Conservation (phyloP, 2,329 filamentous ascomycete genomes). For the Pezicula radicicola region DNA sequence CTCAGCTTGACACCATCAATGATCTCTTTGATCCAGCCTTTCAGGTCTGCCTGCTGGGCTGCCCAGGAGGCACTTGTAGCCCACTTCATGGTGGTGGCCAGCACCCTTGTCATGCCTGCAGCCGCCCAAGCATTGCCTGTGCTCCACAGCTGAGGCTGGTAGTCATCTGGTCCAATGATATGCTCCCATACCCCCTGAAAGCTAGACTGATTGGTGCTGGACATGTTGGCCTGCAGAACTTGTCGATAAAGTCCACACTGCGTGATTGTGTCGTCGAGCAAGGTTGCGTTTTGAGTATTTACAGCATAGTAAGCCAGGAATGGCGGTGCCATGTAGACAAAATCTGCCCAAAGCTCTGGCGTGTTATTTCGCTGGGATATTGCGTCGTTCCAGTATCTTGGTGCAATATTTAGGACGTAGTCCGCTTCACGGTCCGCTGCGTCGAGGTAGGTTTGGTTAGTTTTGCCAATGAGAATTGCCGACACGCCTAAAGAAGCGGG, state of each 20-base stretch:
- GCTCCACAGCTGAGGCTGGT: conserved; percentile 35
- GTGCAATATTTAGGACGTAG: conserved; percentile 35
- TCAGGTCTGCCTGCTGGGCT: conserved; percentile 26
- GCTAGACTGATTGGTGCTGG: conserved; percentile 18
- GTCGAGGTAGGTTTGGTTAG: conserved; percentile 27
- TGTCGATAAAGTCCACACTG: conserved; percentile 40
- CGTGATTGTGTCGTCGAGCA: conserved; percentile 32
- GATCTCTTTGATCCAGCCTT: conserved; percentile 32
- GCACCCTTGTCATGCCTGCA: conserved; percentile 42
- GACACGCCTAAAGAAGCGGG: conserved; percentile 42
- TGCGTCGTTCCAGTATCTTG: conserved; percentile 41
- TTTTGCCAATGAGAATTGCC: conserved; percentile 39
- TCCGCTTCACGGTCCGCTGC: conserved; percentile 38
- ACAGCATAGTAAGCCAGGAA: conserved; percentile 42
- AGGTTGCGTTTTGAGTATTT: conserved; percentile 28
- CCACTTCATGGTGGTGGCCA: conserved; percentile 38
- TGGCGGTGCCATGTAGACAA: conserved; percentile 47
- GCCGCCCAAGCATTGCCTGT: conserved; percentile 47
- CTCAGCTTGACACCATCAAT: conserved; percentile 30
- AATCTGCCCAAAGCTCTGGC: conserved; percentile 46
- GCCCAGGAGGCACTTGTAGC: neutral
- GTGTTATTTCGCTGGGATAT: conserved; percentile 42
- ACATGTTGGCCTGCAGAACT: conserved; percentile 29
- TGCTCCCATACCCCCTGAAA: conserved; percentile 36
- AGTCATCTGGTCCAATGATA: conserved; percentile 32